phyloP scores from a whole-genome alignment of 2,329 filamentous ascomycete genomes.

The Fusarium decemcellulare region DNA sequence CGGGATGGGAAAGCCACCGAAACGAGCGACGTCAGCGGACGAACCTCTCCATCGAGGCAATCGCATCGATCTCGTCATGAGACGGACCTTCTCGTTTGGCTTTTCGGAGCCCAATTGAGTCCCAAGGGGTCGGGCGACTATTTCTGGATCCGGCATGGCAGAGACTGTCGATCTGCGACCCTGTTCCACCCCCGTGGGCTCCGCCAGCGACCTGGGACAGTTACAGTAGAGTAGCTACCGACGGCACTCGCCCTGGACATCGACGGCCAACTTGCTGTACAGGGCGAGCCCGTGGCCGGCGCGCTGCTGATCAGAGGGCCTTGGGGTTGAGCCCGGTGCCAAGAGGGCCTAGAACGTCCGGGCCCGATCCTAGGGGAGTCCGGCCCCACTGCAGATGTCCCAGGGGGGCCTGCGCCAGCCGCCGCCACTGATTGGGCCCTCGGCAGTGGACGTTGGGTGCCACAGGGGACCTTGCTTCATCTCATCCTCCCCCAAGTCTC shows the following conservation, averaged over 20 bases:
- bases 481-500: neutral
- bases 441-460: constrained; percentile 30
- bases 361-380: constrained; percentile 23
- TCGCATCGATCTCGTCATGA: neutral
- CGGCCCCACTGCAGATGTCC: constrained; percentile 2
- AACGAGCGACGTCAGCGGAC: neutral
- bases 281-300: too few relatives aligned
- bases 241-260: constrained; percentile 32
- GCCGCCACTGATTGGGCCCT: constrained; percentile 27
- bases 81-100: neutral
- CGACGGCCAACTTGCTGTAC: neutral
- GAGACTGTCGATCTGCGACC: constrained; percentile 30
- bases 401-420: neutral
- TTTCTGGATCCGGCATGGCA: neutral
- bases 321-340: constrained; percentile 4
- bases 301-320: too few relatives aligned
- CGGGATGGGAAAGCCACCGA: constrained; percentile 11
- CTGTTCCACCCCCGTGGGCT: neutral
- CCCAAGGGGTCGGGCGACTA: constrained; percentile 21
- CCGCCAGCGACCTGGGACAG: constrained; percentile 14
- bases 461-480: constrained; percentile 25
- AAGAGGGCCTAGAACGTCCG: constrained; percentile 37
- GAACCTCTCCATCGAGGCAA: constrained; percentile 2
- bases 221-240: constrained; percentile 17
- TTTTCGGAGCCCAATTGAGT: constrained; percentile 27